Conservation (phyloP, 1,284 basidiomycete genomes). For the Moesziomyces sp. region DNA sequence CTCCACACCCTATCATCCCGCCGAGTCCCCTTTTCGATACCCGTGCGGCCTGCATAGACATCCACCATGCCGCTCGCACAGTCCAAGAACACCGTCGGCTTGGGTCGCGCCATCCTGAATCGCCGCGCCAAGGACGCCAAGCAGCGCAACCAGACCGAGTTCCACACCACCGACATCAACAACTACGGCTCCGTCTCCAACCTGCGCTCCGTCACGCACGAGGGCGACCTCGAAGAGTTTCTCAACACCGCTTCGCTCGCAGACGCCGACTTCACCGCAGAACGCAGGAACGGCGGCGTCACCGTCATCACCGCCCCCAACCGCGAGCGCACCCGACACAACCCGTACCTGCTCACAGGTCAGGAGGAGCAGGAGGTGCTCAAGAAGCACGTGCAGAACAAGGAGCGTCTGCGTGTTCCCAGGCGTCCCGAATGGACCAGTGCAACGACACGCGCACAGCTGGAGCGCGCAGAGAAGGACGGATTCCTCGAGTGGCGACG, state of each 20-base stretch:
- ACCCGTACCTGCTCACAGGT: conserved; percentile 86
- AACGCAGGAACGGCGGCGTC: conserved; percentile 80
- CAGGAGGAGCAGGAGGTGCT: conserved; percentile 79
- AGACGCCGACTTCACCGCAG: conserved; percentile 95
- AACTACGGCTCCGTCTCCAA: conserved; percentile 66
- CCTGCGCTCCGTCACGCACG: conserved; percentile 93
- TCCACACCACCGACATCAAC: conserved; percentile 70
- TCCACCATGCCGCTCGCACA: conserved; percentile 55
- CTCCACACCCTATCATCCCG: too few species aligned
- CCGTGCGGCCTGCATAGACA: conserved; percentile 8
- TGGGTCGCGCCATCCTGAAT: conserved; percentile 65
- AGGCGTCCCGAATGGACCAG: conserved; percentile 62
- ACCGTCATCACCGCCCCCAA: conserved; percentile 81
- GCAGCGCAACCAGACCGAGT: conserved; percentile 52
- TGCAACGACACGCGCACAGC: conserved; percentile 60
- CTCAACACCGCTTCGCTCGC: conserved; percentile 93
- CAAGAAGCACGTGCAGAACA: conserved; percentile 61
- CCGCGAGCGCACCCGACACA: conserved; percentile 69
- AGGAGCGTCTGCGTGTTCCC: conserved; percentile 61
- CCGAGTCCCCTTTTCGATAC: background rate
- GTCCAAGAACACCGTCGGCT: conserved; percentile 65
- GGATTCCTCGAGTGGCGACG: conserved; percentile 66
- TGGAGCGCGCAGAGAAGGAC: conserved; percentile 65
- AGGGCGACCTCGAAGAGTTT: conserved; percentile 95
- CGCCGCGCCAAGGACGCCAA: conserved; percentile 61